phyloP scores from a whole-genome alignment of 257 asterid genomes.

The Phtheirospermum japonicum region DNA sequence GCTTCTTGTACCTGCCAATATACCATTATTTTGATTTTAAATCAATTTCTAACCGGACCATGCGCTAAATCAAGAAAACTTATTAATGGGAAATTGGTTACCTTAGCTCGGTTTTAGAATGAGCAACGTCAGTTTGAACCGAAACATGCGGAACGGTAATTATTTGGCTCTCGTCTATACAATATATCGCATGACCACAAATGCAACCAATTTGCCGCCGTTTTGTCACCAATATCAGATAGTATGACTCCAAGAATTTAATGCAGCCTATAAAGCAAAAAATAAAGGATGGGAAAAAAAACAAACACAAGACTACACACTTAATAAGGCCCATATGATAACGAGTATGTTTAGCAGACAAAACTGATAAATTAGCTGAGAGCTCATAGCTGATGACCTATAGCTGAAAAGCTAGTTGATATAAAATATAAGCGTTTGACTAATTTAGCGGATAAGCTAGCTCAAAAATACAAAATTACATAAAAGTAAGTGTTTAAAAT shows the following conservation, averaged over 20 bases:
- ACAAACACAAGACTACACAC: constrained; percentile 13
- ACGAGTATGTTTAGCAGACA: no score
- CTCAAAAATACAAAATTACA: no score
- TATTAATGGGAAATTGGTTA: constrained; percentile 32
- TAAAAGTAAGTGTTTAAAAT: no score
- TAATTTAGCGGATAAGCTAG: no score
- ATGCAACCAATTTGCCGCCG: constrained; percentile 87
- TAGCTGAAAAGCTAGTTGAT: no score
- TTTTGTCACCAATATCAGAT: constrained; percentile 85
- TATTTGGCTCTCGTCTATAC: constrained; percentile 94
- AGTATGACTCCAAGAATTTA: constrained; percentile 87
- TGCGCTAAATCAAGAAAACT: constrained; percentile 14
- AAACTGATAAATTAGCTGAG: no score
- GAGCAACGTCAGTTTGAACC: constrained; percentile 96
- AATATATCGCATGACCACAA: constrained; percentile 95
- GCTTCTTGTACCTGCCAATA: constrained; percentile 92
- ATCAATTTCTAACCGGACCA: constrained; percentile 19
- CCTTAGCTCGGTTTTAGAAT: constrained; percentile 95
- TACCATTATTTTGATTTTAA: neutral
- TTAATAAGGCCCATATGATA: no score
- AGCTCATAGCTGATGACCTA: no score
- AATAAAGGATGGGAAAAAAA: constrained; percentile 12
- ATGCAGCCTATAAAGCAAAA: constrained; percentile 69
- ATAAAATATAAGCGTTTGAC: no score
- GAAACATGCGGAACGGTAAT: constrained; percentile 87